Evolutionary conservation across 2,329 filamentous ascomycete species (phyloP).

Genomic region (Colletotrichum caudatum): DNA sequence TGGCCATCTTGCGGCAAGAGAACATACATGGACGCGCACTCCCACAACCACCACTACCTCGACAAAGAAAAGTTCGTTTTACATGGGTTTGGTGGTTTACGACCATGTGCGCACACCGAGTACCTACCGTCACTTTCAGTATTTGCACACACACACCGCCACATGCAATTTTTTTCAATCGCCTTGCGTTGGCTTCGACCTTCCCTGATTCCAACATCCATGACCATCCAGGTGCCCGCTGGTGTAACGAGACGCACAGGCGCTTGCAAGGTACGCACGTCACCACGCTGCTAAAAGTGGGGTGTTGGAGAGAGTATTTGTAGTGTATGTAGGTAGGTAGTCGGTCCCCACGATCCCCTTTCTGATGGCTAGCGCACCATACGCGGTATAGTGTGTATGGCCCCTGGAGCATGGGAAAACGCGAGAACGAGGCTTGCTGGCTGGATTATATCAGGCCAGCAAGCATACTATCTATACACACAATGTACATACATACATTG

Average conservation of each 20-base stretch:
- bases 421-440: background rate
- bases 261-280: conserved; percentile 8
- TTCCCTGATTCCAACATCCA: conserved; percentile 9
- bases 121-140: too few relatives aligned
- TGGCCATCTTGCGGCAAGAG: background rate
- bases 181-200: conserved; percentile 33
- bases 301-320: too few relatives aligned
- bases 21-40: conserved; percentile 6
- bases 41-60: background rate
- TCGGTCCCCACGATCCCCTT: background rate
- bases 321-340: too few relatives aligned
- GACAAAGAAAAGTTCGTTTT: too few relatives aligned
- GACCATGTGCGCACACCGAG: too few relatives aligned
- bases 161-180: conserved; percentile 1
- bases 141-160: background rate
- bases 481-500: too few relatives aligned
- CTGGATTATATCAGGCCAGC: background rate
- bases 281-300: background rate
- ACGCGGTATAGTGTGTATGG: background rate
- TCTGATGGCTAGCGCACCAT: background rate
- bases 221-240: conserved; percentile 1
- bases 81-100: too few relatives aligned
- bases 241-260: conserved; percentile 12
- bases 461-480: too few relatives aligned
- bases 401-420: background rate